Conservation (phyloP, 768 basidiomycete genomes). For the Boletus huronensis region DNA sequence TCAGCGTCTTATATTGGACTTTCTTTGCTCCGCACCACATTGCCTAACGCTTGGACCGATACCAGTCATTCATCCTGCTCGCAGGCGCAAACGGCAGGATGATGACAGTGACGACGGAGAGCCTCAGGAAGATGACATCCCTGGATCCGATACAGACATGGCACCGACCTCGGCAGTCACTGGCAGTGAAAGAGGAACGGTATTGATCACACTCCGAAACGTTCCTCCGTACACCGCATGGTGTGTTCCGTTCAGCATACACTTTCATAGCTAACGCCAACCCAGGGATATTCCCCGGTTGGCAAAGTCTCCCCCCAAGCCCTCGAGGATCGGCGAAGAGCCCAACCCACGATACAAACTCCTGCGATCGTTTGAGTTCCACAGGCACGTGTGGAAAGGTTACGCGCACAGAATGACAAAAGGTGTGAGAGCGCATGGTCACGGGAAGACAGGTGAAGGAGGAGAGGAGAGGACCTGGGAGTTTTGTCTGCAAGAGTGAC, state of each 20-base stretch:
- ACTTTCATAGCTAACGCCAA: constrained; percentile 6
- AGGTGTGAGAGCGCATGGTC: constrained; percentile 69
- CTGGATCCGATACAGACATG: constrained; percentile 16
- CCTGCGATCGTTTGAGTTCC: constrained; percentile 78
- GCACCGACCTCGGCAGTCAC: neutral
- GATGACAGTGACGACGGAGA: constrained; percentile 42
- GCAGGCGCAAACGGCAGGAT: constrained; percentile 43
- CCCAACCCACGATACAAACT: constrained; percentile 68
- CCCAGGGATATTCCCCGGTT: constrained; percentile 72
- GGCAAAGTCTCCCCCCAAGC: constrained; percentile 68
- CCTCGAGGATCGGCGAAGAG: constrained; percentile 40
- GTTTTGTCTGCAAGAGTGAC: constrained; percentile 51
- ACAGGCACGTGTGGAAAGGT: constrained; percentile 66
- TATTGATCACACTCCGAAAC: constrained; percentile 85
- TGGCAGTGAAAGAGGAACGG: constrained; percentile 51
- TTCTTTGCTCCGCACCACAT: constrained; percentile 68
- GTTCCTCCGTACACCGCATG: constrained; percentile 85
- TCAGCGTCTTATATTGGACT: constrained; percentile 77
- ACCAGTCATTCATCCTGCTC: constrained; percentile 39
- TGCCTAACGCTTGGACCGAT: constrained; percentile 56
- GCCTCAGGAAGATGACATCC: constrained; percentile 24
- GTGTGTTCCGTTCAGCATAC: constrained; percentile 38
- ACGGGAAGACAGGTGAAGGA: constrained; percentile 63
- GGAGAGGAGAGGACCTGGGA: constrained; percentile 89
- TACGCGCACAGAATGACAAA: constrained; percentile 96